A percentile compares a stretch with the other conserved stretches of the same genome.
These are phyloP conservation scores for Lanmaoa pseudosensibilis DNA, from an alignment of 768 basidiomycete genomes.

Conservation along the genomic window DNA sequence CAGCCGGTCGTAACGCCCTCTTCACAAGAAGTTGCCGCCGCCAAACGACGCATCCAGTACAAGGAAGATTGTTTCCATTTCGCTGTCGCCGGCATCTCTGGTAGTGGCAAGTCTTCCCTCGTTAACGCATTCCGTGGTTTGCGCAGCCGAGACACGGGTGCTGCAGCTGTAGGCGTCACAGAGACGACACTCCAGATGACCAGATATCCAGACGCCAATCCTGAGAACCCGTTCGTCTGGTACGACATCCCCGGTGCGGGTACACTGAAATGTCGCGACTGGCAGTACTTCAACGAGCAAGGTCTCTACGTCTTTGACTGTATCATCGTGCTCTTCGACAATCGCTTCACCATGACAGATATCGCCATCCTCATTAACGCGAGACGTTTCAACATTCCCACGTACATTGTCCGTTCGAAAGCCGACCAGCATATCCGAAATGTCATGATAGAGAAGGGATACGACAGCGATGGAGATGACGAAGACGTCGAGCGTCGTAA, in stretches of 20 bases:
- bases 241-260: constrained; percentile 40
- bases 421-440: constrained; percentile 34
- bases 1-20: constrained; percentile 28
- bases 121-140: constrained; percentile 38
- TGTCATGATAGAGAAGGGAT: constrained; percentile 25
- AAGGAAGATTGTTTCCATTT: constrained; percentile 31
- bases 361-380: constrained; percentile 34
- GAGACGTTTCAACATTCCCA: constrained; percentile 33
- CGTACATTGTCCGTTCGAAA: constrained; percentile 38
- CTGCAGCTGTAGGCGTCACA: constrained; percentile 30
- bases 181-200: constrained; percentile 31
- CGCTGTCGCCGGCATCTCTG: constrained; percentile 35
- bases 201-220: constrained; percentile 28
- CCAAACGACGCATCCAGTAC: constrained; percentile 22
- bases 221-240: constrained; percentile 29
- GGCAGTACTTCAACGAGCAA: constrained; percentile 39
- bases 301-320: constrained; percentile 39
- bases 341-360: constrained; percentile 36
- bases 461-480: constrained; percentile 20
- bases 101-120: constrained; percentile 38
- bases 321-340: constrained; percentile 35
- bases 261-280: constrained; percentile 32
- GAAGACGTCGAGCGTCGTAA: constrained; percentile 6
- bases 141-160: constrained; percentile 13
- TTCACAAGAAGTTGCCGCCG: constrained; percentile 14